Evolutionary conservation across 106 monocot species (phyloP).

Genomic region (Iris macrosiphon): DNA sequence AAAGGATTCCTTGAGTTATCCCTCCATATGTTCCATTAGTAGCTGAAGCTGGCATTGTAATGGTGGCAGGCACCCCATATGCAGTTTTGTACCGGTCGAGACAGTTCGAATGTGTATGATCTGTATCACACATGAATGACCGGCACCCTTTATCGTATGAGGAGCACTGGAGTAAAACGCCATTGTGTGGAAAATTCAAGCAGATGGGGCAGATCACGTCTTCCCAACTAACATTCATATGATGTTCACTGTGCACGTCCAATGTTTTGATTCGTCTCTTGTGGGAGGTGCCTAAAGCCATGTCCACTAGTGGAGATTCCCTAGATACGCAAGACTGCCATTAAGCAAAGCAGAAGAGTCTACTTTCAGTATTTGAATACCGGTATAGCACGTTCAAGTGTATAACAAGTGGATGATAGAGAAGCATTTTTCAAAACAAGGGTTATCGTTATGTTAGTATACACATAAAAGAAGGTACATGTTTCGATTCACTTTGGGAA

Average conservation of each 20-base stretch:
- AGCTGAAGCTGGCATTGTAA: background rate
- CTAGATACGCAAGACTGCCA: too few relatives aligned
- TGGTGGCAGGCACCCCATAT: slow-evolving; percentile 7
- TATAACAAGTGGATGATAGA: too few relatives aligned
- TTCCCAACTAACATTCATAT: slow-evolving; percentile 13
- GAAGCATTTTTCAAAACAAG: too few relatives aligned
- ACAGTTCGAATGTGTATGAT: slow-evolving; percentile 33
- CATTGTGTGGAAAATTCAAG: slow-evolving; percentile 33
- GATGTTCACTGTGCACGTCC: background rate
- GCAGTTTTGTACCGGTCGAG: slow-evolving; percentile 22
- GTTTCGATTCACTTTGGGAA: too few relatives aligned
- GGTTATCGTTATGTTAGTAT: too few relatives aligned
- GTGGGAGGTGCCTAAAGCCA: slow-evolving; percentile 1
- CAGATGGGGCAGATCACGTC: slow-evolving; percentile 26
- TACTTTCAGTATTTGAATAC: too few relatives aligned
- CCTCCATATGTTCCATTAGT: background rate
- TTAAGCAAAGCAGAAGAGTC: too few relatives aligned
- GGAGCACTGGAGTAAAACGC: slow-evolving; percentile 25
- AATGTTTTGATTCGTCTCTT: slow-evolving; percentile 1
- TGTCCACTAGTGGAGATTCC: too few relatives aligned
- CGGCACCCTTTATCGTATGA: too few relatives aligned
- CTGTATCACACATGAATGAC: too few relatives aligned
- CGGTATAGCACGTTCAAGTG: too few relatives aligned
- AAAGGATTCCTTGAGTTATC: background rate
- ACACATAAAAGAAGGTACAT: too few relatives aligned